Evolutionary conservation across 352 stramenopile genomes (phyloP).

Genomic region (Phytophthora sp.): DNA sequence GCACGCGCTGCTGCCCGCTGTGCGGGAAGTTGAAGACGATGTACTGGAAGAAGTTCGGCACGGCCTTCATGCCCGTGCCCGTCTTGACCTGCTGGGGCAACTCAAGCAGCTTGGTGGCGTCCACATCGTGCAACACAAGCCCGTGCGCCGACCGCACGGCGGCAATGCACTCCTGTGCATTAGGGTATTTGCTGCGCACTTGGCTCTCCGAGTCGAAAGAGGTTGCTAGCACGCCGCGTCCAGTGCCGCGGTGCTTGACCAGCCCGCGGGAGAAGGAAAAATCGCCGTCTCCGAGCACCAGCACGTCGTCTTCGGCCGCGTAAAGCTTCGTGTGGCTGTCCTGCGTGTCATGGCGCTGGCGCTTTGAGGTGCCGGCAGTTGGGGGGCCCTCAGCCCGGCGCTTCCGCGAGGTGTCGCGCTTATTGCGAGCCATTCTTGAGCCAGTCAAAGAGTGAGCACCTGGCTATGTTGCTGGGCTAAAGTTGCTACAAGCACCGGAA

Average conservation of each 20-base stretch:
- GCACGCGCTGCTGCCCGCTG: constrained; percentile 86
- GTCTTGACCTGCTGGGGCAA: constrained; percentile 44
- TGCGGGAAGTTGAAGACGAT: constrained; percentile 93
- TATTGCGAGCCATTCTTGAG: constrained; percentile 40
- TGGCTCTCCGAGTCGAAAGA: constrained; percentile 77
- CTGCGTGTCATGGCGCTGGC: constrained; percentile 13
- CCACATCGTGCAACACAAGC: constrained; percentile 74
- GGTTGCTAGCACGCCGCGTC: constrained; percentile 65
- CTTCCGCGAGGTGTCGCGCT: constrained; percentile 39
- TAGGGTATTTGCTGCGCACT: constrained; percentile 80
- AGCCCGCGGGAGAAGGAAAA: constrained; percentile 85
- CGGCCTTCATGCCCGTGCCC: constrained; percentile 8
- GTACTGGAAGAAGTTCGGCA: constrained; percentile 75
- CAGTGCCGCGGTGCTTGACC: constrained; percentile 63
- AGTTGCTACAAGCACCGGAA: constrained; percentile 5
- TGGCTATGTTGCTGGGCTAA: background rate
- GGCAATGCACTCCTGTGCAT: constrained; percentile 73
- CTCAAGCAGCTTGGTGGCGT: constrained; percentile 79
- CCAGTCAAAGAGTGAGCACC: constrained; percentile 26
- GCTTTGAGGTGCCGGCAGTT: constrained; percentile 32
- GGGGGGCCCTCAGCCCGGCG: background rate
- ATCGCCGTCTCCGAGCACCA: constrained; percentile 86
- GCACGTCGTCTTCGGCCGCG: constrained; percentile 52
- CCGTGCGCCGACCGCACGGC: constrained; percentile 48
- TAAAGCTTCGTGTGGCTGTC: constrained; percentile 46